A percentile compares a stretch with the other conserved stretches of the same genome.
phyloP scores from a whole-genome alignment of 208 protist species.

The Balamuthia mandrillaris region DNA sequence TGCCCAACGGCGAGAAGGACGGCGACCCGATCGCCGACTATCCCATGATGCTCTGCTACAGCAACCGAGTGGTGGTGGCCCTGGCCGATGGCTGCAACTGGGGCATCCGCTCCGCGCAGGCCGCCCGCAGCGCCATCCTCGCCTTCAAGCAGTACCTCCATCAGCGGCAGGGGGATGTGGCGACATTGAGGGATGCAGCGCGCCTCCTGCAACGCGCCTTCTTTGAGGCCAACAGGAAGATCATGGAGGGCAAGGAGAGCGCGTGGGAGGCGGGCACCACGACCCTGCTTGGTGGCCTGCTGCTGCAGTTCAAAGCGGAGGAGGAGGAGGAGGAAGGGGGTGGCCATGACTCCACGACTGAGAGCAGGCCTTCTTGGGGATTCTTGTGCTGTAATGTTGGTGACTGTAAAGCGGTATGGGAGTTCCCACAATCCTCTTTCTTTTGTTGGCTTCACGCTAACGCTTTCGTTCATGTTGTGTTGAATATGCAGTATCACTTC shows the following conservation, averaged over 20 bases:
- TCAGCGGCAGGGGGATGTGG: not conserved
- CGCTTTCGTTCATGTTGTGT: too few species aligned
- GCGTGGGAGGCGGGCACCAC: conserved; percentile 64
- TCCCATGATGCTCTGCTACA: conserved; percentile 41
- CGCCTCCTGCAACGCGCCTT: conserved; percentile 50
- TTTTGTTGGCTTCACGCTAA: too few species aligned
- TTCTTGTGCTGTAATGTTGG: conserved; percentile 54
- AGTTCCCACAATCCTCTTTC: too few species aligned
- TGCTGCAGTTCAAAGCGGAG: conserved; percentile 21
- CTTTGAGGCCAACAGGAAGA: conserved; percentile 50
- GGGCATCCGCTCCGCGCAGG: conserved; percentile 47
- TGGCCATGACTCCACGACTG: not conserved
- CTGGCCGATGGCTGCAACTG: conserved; percentile 64
- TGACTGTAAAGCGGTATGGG: conserved; percentile 63
- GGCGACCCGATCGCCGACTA: conserved; percentile 57
- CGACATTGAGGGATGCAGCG: conserved; percentile 40
- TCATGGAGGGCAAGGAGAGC: conserved; percentile 51
- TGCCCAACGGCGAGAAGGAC: conserved; percentile 48
- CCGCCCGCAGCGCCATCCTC: conserved; percentile 34
- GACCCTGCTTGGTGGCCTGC: conserved; percentile 51
- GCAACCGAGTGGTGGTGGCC: conserved; percentile 38
- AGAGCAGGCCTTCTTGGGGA: conserved; percentile 32
- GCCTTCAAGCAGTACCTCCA: conserved; percentile 48
- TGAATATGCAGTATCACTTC: too few species aligned
- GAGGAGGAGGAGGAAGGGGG: not conserved